Evolutionary conservation across 805 yeast genomes (phyloP), one percentile per base, ranked within the genome.

Genomic region (Pichia deserticola): DNA sequence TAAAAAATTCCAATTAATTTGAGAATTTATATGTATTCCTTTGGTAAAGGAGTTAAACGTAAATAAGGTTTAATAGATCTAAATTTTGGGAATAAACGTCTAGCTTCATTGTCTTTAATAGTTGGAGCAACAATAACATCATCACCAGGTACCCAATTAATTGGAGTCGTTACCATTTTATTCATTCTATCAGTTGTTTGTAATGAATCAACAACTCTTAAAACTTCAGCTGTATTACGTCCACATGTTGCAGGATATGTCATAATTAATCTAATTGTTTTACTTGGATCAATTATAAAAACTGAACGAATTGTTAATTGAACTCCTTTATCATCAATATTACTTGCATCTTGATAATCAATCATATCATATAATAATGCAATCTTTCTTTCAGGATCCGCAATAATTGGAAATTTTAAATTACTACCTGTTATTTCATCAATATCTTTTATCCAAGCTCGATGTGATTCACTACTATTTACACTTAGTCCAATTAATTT

Each of bases 241-340:
- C 89, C 89, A 38, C 84, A 78, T 10, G 86, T 79, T 40, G 88
- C 84, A 38, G 89, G 89, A 65, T 83, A 84, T 28, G 86, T 69
- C 65, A 84, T 70, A 51, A 73, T 77, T 60, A 82, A 70, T 65
- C 89, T 72, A 51, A 83, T 73, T 57, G 74, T 80, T 67, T 82
- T 81, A 50, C 70, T 63, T 51, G 87, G 86, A 65, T 83, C 89
- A 63, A 84, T 82, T 59, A 83, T 73, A 64, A 82, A 82, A 15
- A 82, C 88, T 8, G 87, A 81, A 66, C 89, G 75, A 55, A 83
- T 80, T 42, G 89, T 84, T 59, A 81, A 72, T 54, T 82, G 82
- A 54, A 78, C 74, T 50, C 85, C 84, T 63, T 78, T 75, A 65
- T 78, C 76, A 53, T 80, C 84, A 57, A 82, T 73, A 63, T 84